Percentiles rank a stretch among this genome's conserved stretches.
phyloP scores from a whole-genome alignment of 2,329 filamentous ascomycete genomes.

The Cercospora sp. region DNA sequence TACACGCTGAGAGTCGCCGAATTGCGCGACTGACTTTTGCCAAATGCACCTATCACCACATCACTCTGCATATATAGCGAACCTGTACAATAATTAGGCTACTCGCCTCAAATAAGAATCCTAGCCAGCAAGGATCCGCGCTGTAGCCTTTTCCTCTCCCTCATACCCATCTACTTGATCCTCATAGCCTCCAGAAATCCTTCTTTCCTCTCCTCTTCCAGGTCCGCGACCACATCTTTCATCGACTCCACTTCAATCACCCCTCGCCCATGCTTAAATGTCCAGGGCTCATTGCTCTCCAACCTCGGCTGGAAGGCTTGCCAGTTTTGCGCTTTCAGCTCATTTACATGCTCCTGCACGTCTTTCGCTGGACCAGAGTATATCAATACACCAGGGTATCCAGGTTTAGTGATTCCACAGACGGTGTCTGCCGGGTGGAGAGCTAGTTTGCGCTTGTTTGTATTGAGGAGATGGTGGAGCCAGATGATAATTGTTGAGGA shows the following conservation, averaged over 20 bases:
- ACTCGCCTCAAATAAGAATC: not conserved
- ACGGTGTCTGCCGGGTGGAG: slow-evolving; percentile 40
- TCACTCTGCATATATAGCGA: not conserved
- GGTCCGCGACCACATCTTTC: slow-evolving; percentile 45
- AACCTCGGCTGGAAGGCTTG: slow-evolving; percentile 49
- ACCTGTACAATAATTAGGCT: not conserved
- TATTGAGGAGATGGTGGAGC: slow-evolving; percentile 50
- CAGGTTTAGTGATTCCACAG: slow-evolving; percentile 49
- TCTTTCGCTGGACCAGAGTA: slow-evolving; percentile 43
- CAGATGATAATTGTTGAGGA: slow-evolving; percentile 45
- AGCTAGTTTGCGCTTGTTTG: slow-evolving; percentile 48
- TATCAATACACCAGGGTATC: slow-evolving; percentile 49
- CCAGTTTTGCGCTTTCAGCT: slow-evolving; percentile 48
- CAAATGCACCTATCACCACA: not conserved
- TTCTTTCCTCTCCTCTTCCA: slow-evolving; percentile 36
- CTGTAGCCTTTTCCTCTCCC: not conserved
- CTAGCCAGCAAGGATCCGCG: not conserved
- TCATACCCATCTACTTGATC: slow-evolving; percentile 33
- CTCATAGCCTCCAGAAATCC: slow-evolving; percentile 38
- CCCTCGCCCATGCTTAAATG: slow-evolving; percentile 42
- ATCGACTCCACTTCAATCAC: slow-evolving; percentile 48
- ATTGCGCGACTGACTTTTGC: not conserved
- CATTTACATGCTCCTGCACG: slow-evolving; percentile 46
- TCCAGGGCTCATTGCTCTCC: slow-evolving; percentile 43
- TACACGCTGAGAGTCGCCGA: not conserved